A percentile compares a stretch with the other conserved stretches of the same genome.
phyloP scores from a whole-genome alignment of 805 yeast genomes.

The Saccharomycopsis schoenii region DNA sequence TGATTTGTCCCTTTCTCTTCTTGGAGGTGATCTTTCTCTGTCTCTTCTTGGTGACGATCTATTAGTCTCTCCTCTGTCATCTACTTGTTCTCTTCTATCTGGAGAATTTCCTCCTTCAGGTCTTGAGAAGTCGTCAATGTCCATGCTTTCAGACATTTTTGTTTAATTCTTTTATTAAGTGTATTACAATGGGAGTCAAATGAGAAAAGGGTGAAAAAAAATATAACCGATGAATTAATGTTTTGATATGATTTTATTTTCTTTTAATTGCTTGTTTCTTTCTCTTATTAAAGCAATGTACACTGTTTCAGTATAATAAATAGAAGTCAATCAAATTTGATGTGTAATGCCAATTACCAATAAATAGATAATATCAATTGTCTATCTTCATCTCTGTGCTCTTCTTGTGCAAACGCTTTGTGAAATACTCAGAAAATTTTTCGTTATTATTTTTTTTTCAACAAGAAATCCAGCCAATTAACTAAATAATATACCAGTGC shows the following conservation, averaged over 20 bases:
- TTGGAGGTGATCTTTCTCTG: background rate
- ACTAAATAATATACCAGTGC: background rate
- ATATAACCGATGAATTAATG: too few relatives aligned
- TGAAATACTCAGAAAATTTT: background rate
- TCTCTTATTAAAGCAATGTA: too few relatives aligned
- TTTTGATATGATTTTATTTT: too few relatives aligned
- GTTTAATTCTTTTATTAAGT: background rate
- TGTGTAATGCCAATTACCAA: background rate
- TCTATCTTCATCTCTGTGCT: background rate
- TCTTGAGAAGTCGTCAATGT: constrained; percentile 48
- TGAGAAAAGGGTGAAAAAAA: too few relatives aligned
- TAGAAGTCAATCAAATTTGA: too few relatives aligned
- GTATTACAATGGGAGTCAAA: background rate
- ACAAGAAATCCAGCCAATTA: background rate
- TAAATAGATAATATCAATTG: too few relatives aligned
- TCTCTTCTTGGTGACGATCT: constrained; percentile 20
- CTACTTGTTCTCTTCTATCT: constrained; percentile 18
- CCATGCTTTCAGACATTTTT: constrained; percentile 49
- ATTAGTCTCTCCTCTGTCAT: background rate
- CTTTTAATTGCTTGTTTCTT: too few relatives aligned
- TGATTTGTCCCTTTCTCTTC: constrained; percentile 12
- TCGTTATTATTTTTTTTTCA: background rate
- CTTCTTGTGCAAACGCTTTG: background rate
- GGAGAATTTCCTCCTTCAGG: constrained; percentile 20
- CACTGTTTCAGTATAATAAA: too few relatives aligned